phyloP scores from a whole-genome alignment of 495 filamentous ascomycete species.

The Chaetomium fimeti region DNA sequence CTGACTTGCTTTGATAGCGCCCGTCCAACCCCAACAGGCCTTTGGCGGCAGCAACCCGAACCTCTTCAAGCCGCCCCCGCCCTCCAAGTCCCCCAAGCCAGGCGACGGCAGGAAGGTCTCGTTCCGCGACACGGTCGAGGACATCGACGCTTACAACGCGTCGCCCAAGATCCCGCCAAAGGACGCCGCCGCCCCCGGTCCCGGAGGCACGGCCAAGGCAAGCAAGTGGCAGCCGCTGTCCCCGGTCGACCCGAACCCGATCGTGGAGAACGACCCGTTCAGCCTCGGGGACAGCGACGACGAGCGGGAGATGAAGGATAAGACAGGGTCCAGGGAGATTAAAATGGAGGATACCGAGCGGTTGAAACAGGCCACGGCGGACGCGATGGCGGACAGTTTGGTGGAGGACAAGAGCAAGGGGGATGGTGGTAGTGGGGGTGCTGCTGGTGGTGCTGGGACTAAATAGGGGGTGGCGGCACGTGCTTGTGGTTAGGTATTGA shows the following conservation, averaged over 20 bases:
- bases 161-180: conserved; percentile 51
- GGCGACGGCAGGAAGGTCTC: conserved; percentile 65
- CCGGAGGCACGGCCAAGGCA: conserved; percentile 52
- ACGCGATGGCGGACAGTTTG: conserved; percentile 58
- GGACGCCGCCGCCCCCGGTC: conserved; percentile 29
- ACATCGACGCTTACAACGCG: conserved; percentile 70
- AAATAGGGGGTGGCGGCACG: conserved; percentile 6
- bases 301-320: conserved; percentile 64
- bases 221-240: conserved; percentile 98
- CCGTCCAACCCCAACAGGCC: conserved; percentile 52
- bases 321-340: conserved; percentile 41
- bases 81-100: conserved; percentile 57
- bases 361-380: conserved; percentile 67
- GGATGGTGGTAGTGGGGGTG: conserved; percentile 13
- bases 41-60: conserved; percentile 64
- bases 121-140: conserved; percentile 72
- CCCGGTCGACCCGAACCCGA: conserved; percentile 80
- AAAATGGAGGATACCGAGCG: conserved; percentile 66
- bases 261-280: conserved; percentile 91
- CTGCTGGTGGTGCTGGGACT: background rate
- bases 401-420: conserved; percentile 35
- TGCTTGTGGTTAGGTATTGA: background rate
- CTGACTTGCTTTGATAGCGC: conserved; percentile 20
- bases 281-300: conserved; percentile 95
- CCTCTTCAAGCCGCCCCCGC: conserved; percentile 72